Conservation (phyloP, 768 basidiomycete species). For the Crepidotus variabilis region DNA sequence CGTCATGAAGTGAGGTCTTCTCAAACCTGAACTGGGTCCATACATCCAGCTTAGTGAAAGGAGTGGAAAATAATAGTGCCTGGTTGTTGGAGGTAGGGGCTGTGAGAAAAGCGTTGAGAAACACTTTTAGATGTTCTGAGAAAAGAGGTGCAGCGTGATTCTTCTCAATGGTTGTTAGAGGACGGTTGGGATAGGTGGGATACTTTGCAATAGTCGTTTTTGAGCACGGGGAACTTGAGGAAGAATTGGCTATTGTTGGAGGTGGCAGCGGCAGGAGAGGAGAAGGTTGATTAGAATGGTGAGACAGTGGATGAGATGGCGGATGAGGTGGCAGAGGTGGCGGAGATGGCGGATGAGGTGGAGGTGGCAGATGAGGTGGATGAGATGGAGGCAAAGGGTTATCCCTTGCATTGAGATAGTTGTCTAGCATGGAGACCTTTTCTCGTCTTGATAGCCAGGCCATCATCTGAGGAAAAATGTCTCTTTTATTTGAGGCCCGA, state of each 20-base stretch:
- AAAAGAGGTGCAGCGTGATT: conserved; percentile 19
- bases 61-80: conserved; percentile 6
- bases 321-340: too few species aligned
- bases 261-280: too few species aligned
- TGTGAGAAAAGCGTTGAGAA: conserved; percentile 21
- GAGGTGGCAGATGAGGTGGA: not conserved
- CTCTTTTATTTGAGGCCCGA: conserved; percentile 19
- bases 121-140: conserved; percentile 18
- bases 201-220: conserved; percentile 10
- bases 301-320: too few species aligned
- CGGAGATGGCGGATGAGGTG: not conserved
- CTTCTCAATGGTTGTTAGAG: conserved; percentile 8
- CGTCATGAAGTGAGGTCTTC: conserved; percentile 13
- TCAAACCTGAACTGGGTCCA: conserved; percentile 21
- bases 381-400: conserved; percentile 6
- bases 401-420: not conserved
- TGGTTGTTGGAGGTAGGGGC: not conserved
- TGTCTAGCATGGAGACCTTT: conserved; percentile 15
- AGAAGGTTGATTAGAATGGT: too few species aligned
- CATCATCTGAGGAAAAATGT: conserved; percentile 33
- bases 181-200: conserved; percentile 12
- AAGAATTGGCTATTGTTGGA: too few species aligned
- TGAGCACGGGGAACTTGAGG: too few species aligned
- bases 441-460: conserved; percentile 30
- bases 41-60: conserved; percentile 17